Conservation (phyloP, 352 stramenopile genomes). For the Pythium dissimile region DNA sequence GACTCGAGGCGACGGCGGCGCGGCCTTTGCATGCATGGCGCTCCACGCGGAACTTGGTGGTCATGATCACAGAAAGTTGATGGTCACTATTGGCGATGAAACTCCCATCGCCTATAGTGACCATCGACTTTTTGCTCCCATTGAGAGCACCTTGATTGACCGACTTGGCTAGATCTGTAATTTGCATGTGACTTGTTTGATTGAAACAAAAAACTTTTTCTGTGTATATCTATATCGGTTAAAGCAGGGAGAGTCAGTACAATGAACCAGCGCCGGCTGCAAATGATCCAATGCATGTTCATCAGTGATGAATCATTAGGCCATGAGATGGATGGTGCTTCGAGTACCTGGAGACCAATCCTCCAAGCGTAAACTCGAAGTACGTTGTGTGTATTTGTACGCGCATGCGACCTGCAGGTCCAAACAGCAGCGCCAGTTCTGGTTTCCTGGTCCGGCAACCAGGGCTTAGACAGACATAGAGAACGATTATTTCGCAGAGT, state of each 20-base stretch:
- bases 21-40: slow-evolving; percentile 41
- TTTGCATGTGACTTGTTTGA: background rate
- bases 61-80: background rate
- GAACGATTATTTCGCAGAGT: too few relatives aligned
- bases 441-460: too few relatives aligned
- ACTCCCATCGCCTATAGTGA: too few relatives aligned
- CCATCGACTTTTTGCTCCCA: too few relatives aligned
- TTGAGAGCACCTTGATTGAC: too few relatives aligned
- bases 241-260: slow-evolving; percentile 2
- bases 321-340: background rate
- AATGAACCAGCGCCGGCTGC: background rate
- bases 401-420: background rate
- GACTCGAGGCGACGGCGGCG: slow-evolving; percentile 31
- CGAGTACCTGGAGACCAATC: background rate
- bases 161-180: background rate
- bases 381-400: too few relatives aligned
- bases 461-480: too few relatives aligned
- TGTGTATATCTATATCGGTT: slow-evolving; percentile 1
- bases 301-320: too few relatives aligned
- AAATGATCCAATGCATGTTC: background rate
- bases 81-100: too few relatives aligned
- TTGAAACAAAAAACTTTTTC: background rate
- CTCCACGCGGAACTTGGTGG: slow-evolving; percentile 7
- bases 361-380: background rate
- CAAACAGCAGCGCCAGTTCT: too few relatives aligned